These are phyloP conservation scores for Candida silvatica DNA, from an alignment of 805 yeast species.

Conservation along the genomic window DNA sequence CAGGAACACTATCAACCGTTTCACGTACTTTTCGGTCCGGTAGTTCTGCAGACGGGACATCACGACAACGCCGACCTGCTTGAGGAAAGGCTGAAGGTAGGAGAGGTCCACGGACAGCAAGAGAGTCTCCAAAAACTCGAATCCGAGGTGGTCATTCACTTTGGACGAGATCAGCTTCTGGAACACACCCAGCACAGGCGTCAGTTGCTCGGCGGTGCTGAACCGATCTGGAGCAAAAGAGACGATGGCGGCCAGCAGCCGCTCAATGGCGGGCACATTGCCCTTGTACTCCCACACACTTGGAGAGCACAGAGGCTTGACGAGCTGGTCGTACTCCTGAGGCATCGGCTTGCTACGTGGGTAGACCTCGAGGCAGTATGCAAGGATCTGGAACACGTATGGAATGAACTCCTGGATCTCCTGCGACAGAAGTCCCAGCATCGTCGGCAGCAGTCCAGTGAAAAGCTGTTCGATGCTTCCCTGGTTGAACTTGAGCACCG, in stretches of 20 bases:
- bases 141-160: conserved; percentile 71
- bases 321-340: conserved; percentile 49
- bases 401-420: conserved; percentile 95
- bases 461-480: conserved; percentile 33
- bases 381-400: conserved; percentile 83
- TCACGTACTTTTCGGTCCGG: conserved; percentile 73
- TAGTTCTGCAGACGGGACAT: conserved; percentile 74
- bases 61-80: conserved; percentile 67
- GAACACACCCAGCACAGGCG: conserved; percentile 91
- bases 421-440: conserved; percentile 58
- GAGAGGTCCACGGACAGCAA: conserved; percentile 46
- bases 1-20: conserved; percentile 60
- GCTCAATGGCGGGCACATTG: conserved; percentile 86
- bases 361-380: conserved; percentile 60
- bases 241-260: conserved; percentile 65
- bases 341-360: conserved; percentile 50
- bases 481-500: conserved; percentile 46
- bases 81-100: conserved; percentile 43
- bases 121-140: conserved; percentile 73
- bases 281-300: conserved; percentile 89
- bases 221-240: conserved; percentile 36
- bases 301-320: conserved; percentile 84
- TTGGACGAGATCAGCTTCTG: conserved; percentile 87
- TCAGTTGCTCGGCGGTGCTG: conserved; percentile 31
- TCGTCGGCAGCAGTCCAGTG: conserved; percentile 52